A percentile compares a stretch with the other conserved stretches of the same genome.
Evolutionary conservation across 805 yeast genomes (phyloP).

Genomic region (Metschnikowia cerradonensis): DNA sequence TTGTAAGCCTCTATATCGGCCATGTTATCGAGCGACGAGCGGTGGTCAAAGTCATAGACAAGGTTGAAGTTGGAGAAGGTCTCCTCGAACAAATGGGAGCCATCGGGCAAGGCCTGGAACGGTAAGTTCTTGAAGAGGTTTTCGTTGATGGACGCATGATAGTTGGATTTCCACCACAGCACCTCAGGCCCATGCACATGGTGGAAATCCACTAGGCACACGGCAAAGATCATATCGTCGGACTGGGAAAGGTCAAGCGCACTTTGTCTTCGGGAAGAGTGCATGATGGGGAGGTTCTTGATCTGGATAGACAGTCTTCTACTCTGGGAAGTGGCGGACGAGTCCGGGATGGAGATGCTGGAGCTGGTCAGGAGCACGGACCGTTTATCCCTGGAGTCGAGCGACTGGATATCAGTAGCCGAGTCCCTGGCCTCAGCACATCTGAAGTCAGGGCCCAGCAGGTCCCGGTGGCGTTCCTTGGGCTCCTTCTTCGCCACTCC

Average conservation of each 20-base stretch:
- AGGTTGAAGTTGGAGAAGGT: constrained; percentile 88
- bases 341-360: not conserved
- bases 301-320: constrained; percentile 28
- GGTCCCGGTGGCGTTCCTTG: not conserved
- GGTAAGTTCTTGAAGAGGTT: constrained; percentile 81
- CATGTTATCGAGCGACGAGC: constrained; percentile 43
- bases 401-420: not conserved
- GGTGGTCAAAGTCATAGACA: constrained; percentile 56
- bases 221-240: constrained; percentile 61
- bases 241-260: constrained; percentile 23
- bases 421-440: not conserved
- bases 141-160: constrained; percentile 22
- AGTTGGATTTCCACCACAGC: constrained; percentile 73
- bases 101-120: constrained; percentile 94
- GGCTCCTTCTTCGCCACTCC: not conserved
- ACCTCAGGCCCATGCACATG: constrained; percentile 91
- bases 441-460: not conserved
- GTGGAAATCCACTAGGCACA: constrained; percentile 89
- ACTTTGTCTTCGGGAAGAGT: constrained; percentile 21
- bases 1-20: constrained; percentile 30
- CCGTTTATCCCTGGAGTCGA: not conserved
- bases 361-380: not conserved
- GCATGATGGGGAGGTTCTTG: constrained; percentile 33
- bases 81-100: constrained; percentile 90
- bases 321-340: constrained; percentile 4